Evolutionary conservation across 768 basidiomycete species (phyloP).

Genomic region (Leccinellum rugosiceps): DNA sequence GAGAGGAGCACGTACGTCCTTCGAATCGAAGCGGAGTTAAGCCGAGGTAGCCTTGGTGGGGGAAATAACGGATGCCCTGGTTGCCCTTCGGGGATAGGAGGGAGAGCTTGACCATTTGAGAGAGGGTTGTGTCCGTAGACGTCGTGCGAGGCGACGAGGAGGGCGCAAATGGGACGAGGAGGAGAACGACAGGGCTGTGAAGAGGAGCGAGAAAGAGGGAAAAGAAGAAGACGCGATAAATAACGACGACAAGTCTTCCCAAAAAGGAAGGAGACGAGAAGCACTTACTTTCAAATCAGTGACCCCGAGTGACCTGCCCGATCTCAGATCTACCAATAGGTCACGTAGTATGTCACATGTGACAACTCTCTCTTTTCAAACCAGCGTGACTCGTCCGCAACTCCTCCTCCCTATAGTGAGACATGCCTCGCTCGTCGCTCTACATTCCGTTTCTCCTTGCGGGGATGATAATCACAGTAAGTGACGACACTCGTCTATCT

Average conservation of each 20-base stretch:
- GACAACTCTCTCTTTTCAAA: not conserved
- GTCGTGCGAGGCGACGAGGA: constrained; percentile 15
- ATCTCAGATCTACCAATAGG: constrained; percentile 24
- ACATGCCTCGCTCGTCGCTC: constrained; percentile 59
- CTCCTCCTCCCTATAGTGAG: constrained; percentile 2
- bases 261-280: constrained; percentile 32
- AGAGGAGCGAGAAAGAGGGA: constrained; percentile 19
- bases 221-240: constrained; percentile 35
- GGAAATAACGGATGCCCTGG: constrained; percentile 67
- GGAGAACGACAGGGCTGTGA: constrained; percentile 12
- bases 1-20: constrained; percentile 50
- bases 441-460: constrained; percentile 78
- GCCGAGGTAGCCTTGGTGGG: constrained; percentile 74
- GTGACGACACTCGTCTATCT: constrained; percentile 7
- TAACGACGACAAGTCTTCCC: constrained; percentile 23
- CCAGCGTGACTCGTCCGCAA: constrained; percentile 8
- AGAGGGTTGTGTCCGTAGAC: constrained; percentile 8
- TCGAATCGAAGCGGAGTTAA: constrained; percentile 77
- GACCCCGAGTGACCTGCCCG: constrained; percentile 21
- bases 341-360: constrained; percentile 26
- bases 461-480: constrained; percentile 89
- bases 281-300: constrained; percentile 22
- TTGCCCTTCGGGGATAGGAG: constrained; percentile 71
- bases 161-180: constrained; percentile 16
- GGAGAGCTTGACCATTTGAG: constrained; percentile 62